phyloP scores from a whole-genome alignment of 1,284 basidiomycete species.

The Pseudozyma thailandica region DNA sequence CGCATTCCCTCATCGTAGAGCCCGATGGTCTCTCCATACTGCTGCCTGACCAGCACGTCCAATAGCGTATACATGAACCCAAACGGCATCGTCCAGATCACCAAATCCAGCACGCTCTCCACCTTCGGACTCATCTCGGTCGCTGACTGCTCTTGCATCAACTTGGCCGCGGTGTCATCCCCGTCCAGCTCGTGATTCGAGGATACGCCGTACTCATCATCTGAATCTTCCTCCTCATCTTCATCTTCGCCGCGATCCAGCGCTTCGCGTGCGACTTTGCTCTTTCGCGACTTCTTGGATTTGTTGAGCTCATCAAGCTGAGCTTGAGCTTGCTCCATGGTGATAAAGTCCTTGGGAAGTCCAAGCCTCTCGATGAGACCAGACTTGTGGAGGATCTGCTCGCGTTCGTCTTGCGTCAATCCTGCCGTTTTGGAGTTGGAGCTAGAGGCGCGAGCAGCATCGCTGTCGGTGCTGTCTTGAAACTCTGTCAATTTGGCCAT shows the following conservation, averaged over 20 bases:
- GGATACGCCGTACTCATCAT: conserved; percentile 39
- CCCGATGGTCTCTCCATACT: conserved; percentile 60
- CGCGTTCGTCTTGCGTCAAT: conserved; percentile 38
- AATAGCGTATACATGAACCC: conserved; percentile 61
- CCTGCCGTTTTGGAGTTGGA: conserved; percentile 7
- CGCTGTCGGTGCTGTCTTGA: conserved; percentile 35
- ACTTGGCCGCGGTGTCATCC: conserved; percentile 43
- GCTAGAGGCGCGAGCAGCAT: conserved; percentile 7
- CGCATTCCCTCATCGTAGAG: conserved; percentile 37
- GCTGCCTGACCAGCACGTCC: conserved; percentile 65
- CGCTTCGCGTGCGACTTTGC: not conserved
- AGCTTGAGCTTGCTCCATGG: conserved; percentile 37
- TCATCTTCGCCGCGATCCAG: not conserved
- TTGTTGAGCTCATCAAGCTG: conserved; percentile 35
- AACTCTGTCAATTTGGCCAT: conserved; percentile 46
- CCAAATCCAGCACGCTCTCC: conserved; percentile 52
- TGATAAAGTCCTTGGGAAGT: conserved; percentile 48
- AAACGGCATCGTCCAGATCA: conserved; percentile 66
- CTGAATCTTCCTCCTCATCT: conserved; percentile 6
- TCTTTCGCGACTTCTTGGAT: not conserved
- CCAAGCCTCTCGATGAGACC: conserved; percentile 46
- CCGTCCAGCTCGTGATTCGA: conserved; percentile 38
- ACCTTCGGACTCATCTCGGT: conserved; percentile 42
- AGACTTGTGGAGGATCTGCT: conserved; percentile 46
- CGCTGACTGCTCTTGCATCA: conserved; percentile 47